Conservation (phyloP, 805 yeast genomes). For the Yarrowia hollandica region DNA sequence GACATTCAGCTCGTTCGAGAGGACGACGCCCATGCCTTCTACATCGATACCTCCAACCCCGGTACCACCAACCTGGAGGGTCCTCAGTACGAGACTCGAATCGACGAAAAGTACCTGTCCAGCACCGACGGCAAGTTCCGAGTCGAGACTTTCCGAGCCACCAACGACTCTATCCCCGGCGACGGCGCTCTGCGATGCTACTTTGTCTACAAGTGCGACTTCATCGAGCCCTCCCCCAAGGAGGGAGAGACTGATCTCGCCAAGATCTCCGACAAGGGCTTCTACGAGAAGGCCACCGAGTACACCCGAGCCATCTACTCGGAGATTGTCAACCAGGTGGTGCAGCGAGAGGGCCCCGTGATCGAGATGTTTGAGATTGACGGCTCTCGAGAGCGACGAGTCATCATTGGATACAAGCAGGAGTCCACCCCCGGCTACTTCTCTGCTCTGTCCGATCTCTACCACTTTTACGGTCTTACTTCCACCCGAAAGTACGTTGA, state of each 20-base stretch:
- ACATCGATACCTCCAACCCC: slow-evolving; percentile 70
- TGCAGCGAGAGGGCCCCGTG: slow-evolving; percentile 82
- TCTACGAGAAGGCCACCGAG: slow-evolving; percentile 70
- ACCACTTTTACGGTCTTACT: slow-evolving; percentile 81
- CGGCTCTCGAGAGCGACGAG: slow-evolving; percentile 78
- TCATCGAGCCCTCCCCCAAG: slow-evolving; percentile 42
- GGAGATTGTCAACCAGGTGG: slow-evolving; percentile 67
- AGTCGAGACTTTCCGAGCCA: slow-evolving; percentile 74
- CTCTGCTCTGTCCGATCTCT: slow-evolving; percentile 81
- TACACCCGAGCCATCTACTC: slow-evolving; percentile 80
- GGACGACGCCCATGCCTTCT: slow-evolving; percentile 83
- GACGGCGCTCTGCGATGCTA: slow-evolving; percentile 60
- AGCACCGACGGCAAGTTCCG: slow-evolving; percentile 52
- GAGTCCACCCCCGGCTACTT: slow-evolving; percentile 82
- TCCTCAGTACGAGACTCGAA: slow-evolving; percentile 64
- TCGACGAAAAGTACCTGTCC: slow-evolving; percentile 74
- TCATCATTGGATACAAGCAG: slow-evolving; percentile 84
- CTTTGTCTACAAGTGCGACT: slow-evolving; percentile 77
- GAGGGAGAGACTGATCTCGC: slow-evolving; percentile 54
- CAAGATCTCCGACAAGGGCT: slow-evolving; percentile 74
- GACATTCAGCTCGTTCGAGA: slow-evolving; percentile 79
- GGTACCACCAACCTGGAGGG: slow-evolving; percentile 49
- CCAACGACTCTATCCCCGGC: slow-evolving; percentile 40
- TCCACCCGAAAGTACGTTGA: slow-evolving; percentile 91
- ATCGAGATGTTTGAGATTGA: slow-evolving; percentile 82